Base-by-base conservation (phyloP, 768 basidiomycete species). In the Leucocoprinus birnbaumii region DNA sequence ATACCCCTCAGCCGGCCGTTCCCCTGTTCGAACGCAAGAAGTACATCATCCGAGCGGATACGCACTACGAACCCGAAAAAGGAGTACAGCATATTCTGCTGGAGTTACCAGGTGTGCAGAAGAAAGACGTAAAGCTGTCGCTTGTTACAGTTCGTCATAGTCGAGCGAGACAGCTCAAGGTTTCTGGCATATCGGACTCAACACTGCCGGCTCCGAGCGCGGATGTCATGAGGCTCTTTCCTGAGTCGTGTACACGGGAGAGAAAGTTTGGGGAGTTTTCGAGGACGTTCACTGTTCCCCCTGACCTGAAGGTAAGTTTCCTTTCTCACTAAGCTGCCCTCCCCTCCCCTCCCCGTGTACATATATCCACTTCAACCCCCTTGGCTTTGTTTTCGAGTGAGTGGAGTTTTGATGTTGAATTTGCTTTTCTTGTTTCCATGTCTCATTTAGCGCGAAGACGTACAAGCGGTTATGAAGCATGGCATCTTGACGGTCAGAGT, bases 41-140 rank as follows among this genome's bases (percentile, higher is more conserved):
- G 18, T 75, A 76, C 62, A 63, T 73, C 58, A 82, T 86, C 58
- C 82, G 84, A 61, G 73, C 82, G 26, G 88, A 89, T 68, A 69
- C 84, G 49, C 74, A 80, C 63, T 86, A 82, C 71, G 77, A 84
- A 63, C 60, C 65, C 35, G 72, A 74, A 31, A 79, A 75, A 48
- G 74, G 75, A 65, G 63, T 74, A 37, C 69, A 88, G 62, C 77
- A 76, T 55, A 83, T 81, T 49, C 74, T 82, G 70, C 78, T 88
- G 63, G 87, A 89, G 68, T 72, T 89, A 26, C 88, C 88, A 3
- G 88, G 88, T 41, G 72, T 88, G 64, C 78, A 77, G 63, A 79
- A 73, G 58, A 66, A 66, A 58, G 82, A 87, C 61, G 61, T 90
- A 50, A 77, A 69, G 57, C 73, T 89, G 69, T 76, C 75, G 48